Conservation (phyloP, 1,284 basidiomycete species). For the Mycosarcoma mackinlayi region DNA sequence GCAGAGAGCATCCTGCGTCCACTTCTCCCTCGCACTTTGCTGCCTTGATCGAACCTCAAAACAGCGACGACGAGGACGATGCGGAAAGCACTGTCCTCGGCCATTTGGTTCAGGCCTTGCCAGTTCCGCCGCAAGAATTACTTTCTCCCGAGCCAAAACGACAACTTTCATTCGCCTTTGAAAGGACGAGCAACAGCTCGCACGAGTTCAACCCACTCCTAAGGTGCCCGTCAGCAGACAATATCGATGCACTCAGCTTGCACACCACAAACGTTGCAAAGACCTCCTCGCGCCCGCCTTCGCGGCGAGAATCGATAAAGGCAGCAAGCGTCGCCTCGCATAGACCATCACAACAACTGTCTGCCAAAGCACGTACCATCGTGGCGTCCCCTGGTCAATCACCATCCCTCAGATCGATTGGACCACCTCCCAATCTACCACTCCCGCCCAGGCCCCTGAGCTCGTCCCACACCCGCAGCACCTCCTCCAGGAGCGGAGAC, state of each 20-base stretch:
- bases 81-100: constrained; percentile 37
- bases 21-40: background rate
- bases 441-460: constrained; percentile 30
- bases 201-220: constrained; percentile 14
- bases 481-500: background rate
- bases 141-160: background rate
- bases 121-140: constrained; percentile 11
- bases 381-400: background rate
- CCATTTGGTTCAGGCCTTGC: constrained; percentile 18
- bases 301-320: constrained; percentile 3
- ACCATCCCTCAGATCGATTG: constrained; percentile 13
- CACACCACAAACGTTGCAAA: constrained; percentile 19
- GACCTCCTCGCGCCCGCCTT: constrained; percentile 11
- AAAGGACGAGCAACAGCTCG: constrained; percentile 17
- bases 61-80: constrained; percentile 28
- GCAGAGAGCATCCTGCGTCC: background rate
- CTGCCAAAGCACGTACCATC: background rate
- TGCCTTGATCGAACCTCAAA: background rate
- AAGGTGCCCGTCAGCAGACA: constrained; percentile 17
- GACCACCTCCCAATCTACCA: constrained; percentile 37
- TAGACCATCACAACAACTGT: background rate
- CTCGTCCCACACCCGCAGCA: constrained; percentile 5
- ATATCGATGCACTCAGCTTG: constrained; percentile 20
- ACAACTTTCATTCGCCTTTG: constrained; percentile 13
- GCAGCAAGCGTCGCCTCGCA: constrained; percentile 5